Evolutionary conservation across 1,139 yeast genomes (phyloP), one percentile per base, ranked within the genome.

Genomic region (Debaryomyces subglobosus): DNA sequence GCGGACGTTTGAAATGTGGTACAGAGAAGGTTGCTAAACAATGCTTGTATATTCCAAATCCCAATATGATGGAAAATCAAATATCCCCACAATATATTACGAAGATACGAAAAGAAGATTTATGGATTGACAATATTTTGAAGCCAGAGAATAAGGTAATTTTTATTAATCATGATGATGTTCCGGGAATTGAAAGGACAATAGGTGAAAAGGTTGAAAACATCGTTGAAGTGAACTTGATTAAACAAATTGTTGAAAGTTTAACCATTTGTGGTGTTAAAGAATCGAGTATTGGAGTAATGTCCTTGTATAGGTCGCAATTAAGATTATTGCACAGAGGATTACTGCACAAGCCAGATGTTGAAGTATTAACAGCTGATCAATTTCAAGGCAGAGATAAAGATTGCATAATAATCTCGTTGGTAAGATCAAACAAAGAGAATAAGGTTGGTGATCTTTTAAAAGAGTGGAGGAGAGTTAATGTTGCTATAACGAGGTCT

Each of bases 361-460:
- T 94, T 35, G 98, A 94, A 57, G 78, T 89, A 23, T 71, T 94
- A 51, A 95, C 99, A 0, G 98, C 97, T 0, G 99, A 95, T 65
- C 94, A 89, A 55, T 94, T 88, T 56, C 99, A 95, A 67, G 99
- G 99, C 0, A 78, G 97, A 48, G 99, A 95, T 64, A 94, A 91
- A 64, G 95, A 91, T 45, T 86, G 96, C 58, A 84, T 95, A 12
- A 81, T 95, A 2, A 83, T 95, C 5, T 91, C 98, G 0, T 69
- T 94, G 54, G 98, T 92, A 3, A 74, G 97, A 40, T 86, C 96
- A 1, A 94, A 92, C 61, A 71, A 72, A 2, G 79, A 80, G n/a
- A 73, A 77, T 12, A 77, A 74, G 46, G 84, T 88, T 1, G 98
- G 99, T 0, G 89, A 88, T 37, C 72, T 94, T 46, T 69, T 94